Percentiles rank a stretch among this genome's conserved stretches.
Conservation (phyloP, 768 basidiomycete genomes). For the Nidularia sp. region DNA sequence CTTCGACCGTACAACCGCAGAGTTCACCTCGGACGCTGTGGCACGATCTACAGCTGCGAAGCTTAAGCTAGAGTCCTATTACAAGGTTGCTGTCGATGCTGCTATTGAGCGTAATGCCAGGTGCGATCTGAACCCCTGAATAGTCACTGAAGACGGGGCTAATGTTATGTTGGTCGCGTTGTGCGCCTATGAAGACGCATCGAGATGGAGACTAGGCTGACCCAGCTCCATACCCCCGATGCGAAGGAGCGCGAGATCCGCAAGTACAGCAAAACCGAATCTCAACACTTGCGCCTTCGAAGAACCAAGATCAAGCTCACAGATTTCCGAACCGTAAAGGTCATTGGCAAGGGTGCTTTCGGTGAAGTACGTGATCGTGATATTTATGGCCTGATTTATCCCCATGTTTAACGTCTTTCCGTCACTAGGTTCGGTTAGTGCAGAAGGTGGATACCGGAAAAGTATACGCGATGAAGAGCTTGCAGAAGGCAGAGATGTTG, state of each 20-base stretch:
- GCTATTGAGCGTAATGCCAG: conserved; percentile 94
- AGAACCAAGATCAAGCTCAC: conserved; percentile 90
- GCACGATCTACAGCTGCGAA: conserved; percentile 92
- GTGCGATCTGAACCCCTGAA: no score
- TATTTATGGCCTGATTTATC: conserved; percentile 7
- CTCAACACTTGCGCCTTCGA: conserved; percentile 85
- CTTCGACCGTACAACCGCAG: conserved; percentile 82
- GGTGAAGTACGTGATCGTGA: conserved; percentile 67
- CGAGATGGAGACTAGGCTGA: conserved; percentile 82
- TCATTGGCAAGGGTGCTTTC: conserved; percentile 98
- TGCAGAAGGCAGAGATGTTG: conserved; percentile 98
- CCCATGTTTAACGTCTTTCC: conserved; percentile 1
- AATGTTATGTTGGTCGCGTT: neutral
- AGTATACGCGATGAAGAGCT: conserved; percentile 99
- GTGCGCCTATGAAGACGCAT: conserved; percentile 58
- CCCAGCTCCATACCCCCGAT: conserved; percentile 70
- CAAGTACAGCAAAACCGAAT: conserved; percentile 83
- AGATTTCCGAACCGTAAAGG: conserved; percentile 96
- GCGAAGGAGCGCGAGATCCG: conserved; percentile 86
- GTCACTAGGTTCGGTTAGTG: conserved; percentile 88
- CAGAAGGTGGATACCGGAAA: conserved; percentile 97
- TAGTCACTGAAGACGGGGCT: no score
- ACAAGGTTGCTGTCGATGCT: conserved; percentile 96
- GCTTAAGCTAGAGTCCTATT: conserved; percentile 95
- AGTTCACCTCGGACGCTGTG: conserved; percentile 82